Evolutionary conservation across 495 filamentous ascomycete genomes (phyloP).

Genomic region (Durotheca rogersii): DNA sequence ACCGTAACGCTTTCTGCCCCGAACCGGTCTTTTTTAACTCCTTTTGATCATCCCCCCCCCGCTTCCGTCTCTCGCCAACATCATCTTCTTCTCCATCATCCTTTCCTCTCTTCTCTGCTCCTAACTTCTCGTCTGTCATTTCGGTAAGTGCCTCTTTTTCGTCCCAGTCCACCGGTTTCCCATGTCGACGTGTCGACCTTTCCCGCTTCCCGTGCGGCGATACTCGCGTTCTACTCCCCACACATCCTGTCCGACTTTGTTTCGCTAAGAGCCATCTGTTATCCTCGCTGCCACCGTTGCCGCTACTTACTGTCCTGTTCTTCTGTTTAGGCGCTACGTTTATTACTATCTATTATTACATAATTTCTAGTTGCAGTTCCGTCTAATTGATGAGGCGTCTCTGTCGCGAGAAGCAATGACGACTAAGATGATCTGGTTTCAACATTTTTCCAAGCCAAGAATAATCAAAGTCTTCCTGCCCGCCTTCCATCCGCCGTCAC

Average conservation of each 20-base stretch:
- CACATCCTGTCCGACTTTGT: no score
- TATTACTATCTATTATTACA: background rate
- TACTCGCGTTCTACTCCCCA: no score
- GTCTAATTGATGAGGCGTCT: conserved; percentile 12
- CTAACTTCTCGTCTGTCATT: background rate
- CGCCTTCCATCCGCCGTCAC: conserved; percentile 11
- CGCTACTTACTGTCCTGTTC: no score
- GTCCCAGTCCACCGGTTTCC: no score
- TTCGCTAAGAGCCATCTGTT: background rate
- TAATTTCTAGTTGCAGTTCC: conserved; percentile 1
- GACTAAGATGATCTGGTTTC: conserved; percentile 28
- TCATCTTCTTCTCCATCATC: background rate
- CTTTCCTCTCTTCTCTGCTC: background rate
- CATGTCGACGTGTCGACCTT: no score
- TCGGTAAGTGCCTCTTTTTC: no score
- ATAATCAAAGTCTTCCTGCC: conserved; percentile 7
- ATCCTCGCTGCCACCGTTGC: background rate
- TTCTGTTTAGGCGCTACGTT: no score
- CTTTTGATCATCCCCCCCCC: background rate
- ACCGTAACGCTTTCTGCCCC: no score
- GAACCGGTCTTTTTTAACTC: background rate
- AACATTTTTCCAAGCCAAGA: conserved; percentile 14
- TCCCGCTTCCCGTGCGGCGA: no score
- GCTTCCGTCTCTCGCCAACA: background rate
- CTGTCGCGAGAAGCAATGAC: conserved; percentile 9